Evolutionary conservation across 768 basidiomycete species (phyloP).

Genomic region (Tubosaeta sp.): DNA sequence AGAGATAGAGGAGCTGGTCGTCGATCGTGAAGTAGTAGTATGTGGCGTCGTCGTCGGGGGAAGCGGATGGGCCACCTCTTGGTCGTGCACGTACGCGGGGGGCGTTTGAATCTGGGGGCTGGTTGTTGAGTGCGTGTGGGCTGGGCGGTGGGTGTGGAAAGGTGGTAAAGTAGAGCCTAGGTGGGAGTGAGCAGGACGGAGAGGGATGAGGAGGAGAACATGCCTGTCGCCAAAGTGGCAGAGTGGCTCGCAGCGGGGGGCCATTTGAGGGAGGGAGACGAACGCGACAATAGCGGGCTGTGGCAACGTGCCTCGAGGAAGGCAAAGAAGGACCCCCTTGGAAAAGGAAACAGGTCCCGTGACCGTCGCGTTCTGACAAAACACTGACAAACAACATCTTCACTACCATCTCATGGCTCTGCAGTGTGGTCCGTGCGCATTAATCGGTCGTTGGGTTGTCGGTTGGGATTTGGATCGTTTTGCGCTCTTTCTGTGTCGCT

Average conservation of each 20-base stretch:
- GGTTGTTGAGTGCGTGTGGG: constrained; percentile 60
- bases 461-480: too few species aligned
- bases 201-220: constrained; percentile 10
- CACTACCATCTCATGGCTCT: constrained; percentile 9
- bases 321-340: constrained; percentile 10
- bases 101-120: constrained; percentile 47
- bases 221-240: constrained; percentile 79
- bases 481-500: too few species aligned
- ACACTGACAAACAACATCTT: constrained; percentile 23
- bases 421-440: too few species aligned
- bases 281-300: constrained; percentile 22
- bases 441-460: constrained; percentile 11
- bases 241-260: constrained; percentile 63
- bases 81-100: constrained; percentile 62
- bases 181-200: not conserved
- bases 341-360: constrained; percentile 35
- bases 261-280: constrained; percentile 28
- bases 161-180: constrained; percentile 85
- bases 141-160: constrained; percentile 73
- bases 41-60: constrained; percentile 69
- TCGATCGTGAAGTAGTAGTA: constrained; percentile 94
- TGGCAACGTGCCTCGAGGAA: constrained; percentile 29
- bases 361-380: constrained; percentile 32
- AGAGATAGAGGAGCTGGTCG: constrained; percentile 86
- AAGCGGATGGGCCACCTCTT: constrained; percentile 54